Evolutionary conservation across 106 monocot genomes (phyloP).

Genomic region (Triglochin maritima): DNA sequence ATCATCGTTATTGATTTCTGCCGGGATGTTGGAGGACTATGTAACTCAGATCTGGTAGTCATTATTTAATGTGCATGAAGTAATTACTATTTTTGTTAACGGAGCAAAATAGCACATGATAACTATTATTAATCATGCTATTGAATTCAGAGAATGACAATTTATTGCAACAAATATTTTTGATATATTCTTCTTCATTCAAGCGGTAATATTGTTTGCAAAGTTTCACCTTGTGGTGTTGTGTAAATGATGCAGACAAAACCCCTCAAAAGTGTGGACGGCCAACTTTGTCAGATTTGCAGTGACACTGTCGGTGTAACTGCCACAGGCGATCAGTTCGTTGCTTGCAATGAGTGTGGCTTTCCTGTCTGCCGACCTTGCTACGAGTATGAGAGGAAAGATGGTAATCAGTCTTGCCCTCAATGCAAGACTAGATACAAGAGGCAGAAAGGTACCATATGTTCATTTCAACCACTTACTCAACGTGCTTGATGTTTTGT

Average conservation of each 20-base stretch:
- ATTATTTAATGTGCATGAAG: no score
- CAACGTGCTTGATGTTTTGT: not conserved
- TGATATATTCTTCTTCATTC: no score
- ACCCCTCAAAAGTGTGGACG: conserved; percentile 34
- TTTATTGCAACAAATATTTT: no score
- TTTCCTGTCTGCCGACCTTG: conserved; percentile 91
- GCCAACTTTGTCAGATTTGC: conserved; percentile 79
- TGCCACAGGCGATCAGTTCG: conserved; percentile 61
- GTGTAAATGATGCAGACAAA: conserved; percentile 41
- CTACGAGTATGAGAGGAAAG: conserved; percentile 87
- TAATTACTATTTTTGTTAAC: no score
- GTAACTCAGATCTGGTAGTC: no score
- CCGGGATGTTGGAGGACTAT: no score
- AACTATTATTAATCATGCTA: no score
- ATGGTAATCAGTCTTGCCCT: conserved; percentile 80
- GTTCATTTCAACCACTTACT: not conserved
- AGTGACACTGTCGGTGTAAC: conserved; percentile 62
- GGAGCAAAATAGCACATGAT: no score
- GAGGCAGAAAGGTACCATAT: conserved; percentile 59
- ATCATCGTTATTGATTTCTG: no score
- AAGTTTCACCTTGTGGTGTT: no score
- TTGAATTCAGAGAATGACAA: no score
- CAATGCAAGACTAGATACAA: conserved; percentile 94
- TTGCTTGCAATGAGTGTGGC: conserved; percentile 93
- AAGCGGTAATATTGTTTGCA: no score